Evolutionary conservation across 2,329 filamentous ascomycete species (phyloP).

Genomic region (Fusarium protoensiforme): DNA sequence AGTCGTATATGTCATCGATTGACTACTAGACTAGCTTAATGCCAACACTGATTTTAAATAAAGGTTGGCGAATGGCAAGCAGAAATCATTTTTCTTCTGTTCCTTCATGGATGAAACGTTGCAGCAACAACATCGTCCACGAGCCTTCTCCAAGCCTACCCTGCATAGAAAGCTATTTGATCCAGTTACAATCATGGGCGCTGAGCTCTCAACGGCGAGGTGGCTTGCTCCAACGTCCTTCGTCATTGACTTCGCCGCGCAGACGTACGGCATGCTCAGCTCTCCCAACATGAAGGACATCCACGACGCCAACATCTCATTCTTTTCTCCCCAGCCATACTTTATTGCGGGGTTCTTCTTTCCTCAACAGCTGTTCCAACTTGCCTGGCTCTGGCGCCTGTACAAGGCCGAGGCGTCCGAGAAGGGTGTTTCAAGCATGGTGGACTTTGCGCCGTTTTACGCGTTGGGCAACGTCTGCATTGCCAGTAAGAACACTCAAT

Average conservation of each 20-base stretch:
- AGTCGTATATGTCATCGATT: neutral
- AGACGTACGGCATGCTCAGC: slow-evolving; percentile 6
- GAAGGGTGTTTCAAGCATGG: neutral
- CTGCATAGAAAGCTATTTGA: too few species aligned
- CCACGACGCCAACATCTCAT: slow-evolving; percentile 8
- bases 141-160: neutral
- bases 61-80: neutral
- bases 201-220: neutral
- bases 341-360: slow-evolving; percentile 8
- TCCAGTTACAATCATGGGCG: neutral
- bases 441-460: neutral
- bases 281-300: slow-evolving; percentile 11
- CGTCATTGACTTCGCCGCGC: slow-evolving; percentile 1
- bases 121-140: neutral
- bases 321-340: slow-evolving; percentile 7
- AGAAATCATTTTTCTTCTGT: neutral
- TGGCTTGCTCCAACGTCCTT: slow-evolving; percentile 8
- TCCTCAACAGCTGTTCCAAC: neutral
- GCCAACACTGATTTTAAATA: neutral
- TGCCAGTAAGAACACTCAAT: neutral
- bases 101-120: neutral
- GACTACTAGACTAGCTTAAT: neutral
- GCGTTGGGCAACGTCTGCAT: neutral
- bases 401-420: neutral
- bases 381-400: slow-evolving; percentile 1